These are phyloP conservation scores for Clarireedia monteithiana DNA, from an alignment of 2,329 filamentous ascomycete species.

Conservation along the genomic window DNA sequence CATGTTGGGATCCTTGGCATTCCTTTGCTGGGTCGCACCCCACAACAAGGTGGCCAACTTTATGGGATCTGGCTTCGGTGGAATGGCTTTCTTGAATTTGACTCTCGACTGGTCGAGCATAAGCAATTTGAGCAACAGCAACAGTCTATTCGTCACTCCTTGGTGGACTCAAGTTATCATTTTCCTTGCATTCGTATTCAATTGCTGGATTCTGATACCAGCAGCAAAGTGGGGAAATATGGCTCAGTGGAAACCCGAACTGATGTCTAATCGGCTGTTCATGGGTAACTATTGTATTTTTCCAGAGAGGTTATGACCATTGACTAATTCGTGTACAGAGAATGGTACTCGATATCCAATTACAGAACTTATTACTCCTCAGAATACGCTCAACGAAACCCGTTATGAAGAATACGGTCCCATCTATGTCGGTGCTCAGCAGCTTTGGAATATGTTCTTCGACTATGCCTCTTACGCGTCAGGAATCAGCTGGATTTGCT, in stretches of 20 bases:
- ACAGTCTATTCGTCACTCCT: constrained; percentile 45
- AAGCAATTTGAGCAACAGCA: constrained; percentile 34
- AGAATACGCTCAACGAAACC: constrained; percentile 31
- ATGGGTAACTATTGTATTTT: constrained; percentile 31
- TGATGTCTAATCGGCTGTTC: constrained; percentile 52
- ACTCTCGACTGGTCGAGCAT: constrained; percentile 55
- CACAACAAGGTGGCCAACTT: constrained; percentile 51
- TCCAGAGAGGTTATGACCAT: not conserved
- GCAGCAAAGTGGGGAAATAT: constrained; percentile 50
- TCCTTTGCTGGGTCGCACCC: constrained; percentile 57
- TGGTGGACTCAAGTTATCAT: constrained; percentile 52
- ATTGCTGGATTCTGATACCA: constrained; percentile 51
- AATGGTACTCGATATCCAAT: constrained; percentile 32
- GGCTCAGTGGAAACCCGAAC: constrained; percentile 40
- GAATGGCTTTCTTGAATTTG: constrained; percentile 54
- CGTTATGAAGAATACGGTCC: constrained; percentile 42
- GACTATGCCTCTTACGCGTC: constrained; percentile 53
- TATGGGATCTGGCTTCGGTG: constrained; percentile 51
- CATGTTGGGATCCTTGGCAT: constrained; percentile 50
- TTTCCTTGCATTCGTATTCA: constrained; percentile 46
- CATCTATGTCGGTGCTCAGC: constrained; percentile 49
- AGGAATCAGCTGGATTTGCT: constrained; percentile 49
- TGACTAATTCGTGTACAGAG: constrained; percentile 7
- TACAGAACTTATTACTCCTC: constrained; percentile 28
- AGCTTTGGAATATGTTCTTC: constrained; percentile 52